Evolutionary conservation across 768 basidiomycete species (phyloP).

Genomic region (Tylopilus rubrobrunneus): DNA sequence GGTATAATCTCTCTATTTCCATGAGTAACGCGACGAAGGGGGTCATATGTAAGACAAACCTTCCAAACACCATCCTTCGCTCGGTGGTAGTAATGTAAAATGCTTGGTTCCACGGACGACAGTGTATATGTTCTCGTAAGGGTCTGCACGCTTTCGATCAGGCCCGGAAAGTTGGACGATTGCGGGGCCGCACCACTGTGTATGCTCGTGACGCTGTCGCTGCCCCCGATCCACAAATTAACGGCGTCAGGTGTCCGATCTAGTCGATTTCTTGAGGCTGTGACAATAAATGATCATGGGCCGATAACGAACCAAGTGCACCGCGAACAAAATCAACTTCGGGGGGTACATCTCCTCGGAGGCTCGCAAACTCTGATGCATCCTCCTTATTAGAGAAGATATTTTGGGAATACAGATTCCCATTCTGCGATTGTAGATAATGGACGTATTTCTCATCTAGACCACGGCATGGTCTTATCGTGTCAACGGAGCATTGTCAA

Average conservation of each 20-base stretch:
- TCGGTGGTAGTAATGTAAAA: constrained; percentile 83
- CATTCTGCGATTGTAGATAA: constrained; percentile 91
- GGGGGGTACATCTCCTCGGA: constrained; percentile 63
- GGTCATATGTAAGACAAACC: constrained; percentile 45
- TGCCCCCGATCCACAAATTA: constrained; percentile 89
- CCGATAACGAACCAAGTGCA: constrained; percentile 58
- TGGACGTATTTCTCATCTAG: constrained; percentile 35
- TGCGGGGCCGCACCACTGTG: constrained; percentile 64
- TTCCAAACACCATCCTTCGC: constrained; percentile 80
- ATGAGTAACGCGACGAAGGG: constrained; percentile 7
- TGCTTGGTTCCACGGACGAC: constrained; percentile 82
- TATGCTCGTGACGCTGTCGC: constrained; percentile 73
- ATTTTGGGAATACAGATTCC: constrained; percentile 64
- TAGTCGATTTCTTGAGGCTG: constrained; percentile 19
- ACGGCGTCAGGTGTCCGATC: constrained; percentile 78
- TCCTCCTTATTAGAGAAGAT: constrained; percentile 37
- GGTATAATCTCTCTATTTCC: constrained; percentile 52
- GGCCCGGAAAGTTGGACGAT: neutral
- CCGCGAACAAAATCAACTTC: constrained; percentile 74
- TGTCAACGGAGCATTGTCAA: neutral
- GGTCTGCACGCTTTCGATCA: constrained; percentile 44
- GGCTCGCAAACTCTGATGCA: constrained; percentile 55
- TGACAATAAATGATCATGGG: neutral
- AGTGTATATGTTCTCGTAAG: constrained; percentile 92
- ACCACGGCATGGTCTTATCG: neutral